Evolutionary conservation across 1,284 basidiomycete genomes (phyloP), one percentile per base, ranked within the genome.

Genomic region (Albatrellus sp.): DNA sequence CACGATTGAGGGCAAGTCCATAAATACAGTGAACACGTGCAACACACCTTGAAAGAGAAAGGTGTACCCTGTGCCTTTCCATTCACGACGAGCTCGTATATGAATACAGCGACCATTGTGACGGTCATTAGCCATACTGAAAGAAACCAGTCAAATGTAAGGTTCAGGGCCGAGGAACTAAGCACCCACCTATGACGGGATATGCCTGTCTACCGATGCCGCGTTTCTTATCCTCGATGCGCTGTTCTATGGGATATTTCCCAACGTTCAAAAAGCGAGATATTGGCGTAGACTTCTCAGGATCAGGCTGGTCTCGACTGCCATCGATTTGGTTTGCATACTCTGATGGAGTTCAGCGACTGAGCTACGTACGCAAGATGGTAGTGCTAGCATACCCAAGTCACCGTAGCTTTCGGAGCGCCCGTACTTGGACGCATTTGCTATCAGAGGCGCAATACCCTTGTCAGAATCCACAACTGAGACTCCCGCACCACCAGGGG

Each of bases 221-320:
- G 38, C 83, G 72, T 56, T 77, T 82, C 67, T 90, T 91, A 56
- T 85, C 70, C 54, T 90, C 82, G 57, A 92, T 90, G 37, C 83
- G 73, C 56, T 90, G 86, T 50, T 85, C 73, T n/a, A 90, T 49
- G 0, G 86, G 82, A 46, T 80, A 78, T 53, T 64, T 67, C n/a
- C 70, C 72, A 4, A 20, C 35, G 13, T 46, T 34, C 4, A 46
- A 20, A 42, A 43, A 48, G 3, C 50, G 49, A 42, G 17, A 19
- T 2, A 51, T 37, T 16, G 67, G 59, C 5, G 59, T 59, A 1
- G 60, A 54, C 47, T 69, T 67, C 57, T 73, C 65, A 33, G 57
- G 46, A 13, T 55, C 46, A 28, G 52, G 45, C 16, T 54, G 49
- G 38, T 54, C 53, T 12, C 47, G 52, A 24, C 55, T 54, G 20